These are phyloP conservation scores for Aaosphaeria pasadenensis DNA, from an alignment of 2,329 filamentous ascomycete genomes.

Conservation along the genomic window DNA sequence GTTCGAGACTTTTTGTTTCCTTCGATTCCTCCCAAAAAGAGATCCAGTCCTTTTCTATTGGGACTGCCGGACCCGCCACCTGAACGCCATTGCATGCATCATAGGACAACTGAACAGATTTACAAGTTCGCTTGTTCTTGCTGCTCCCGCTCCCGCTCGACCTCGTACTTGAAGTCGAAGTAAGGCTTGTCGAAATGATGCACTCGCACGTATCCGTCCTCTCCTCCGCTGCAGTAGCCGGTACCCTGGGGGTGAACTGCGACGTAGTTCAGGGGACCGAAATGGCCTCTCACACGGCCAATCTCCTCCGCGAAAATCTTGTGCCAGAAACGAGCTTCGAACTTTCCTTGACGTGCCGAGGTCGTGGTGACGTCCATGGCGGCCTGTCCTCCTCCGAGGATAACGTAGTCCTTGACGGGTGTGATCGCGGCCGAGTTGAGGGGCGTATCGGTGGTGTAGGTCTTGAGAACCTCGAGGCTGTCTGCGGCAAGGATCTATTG, in stretches of 20 bases:
- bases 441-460: slow-evolving; percentile 86
- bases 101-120: slow-evolving; percentile 15
- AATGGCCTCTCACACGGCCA: slow-evolving; percentile 93
- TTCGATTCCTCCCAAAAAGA: no score
- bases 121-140: slow-evolving; percentile 39
- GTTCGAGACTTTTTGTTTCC: no score
- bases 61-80: background rate
- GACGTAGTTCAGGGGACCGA: slow-evolving; percentile 94
- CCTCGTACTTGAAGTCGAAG: slow-evolving; percentile 98
- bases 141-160: slow-evolving; percentile 71
- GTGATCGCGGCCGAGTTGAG: slow-evolving; percentile 95
- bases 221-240: slow-evolving; percentile 90
- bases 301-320: slow-evolving; percentile 99
- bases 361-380: slow-evolving; percentile 99
- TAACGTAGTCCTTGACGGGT: slow-evolving; percentile 94
- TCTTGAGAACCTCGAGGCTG: slow-evolving; percentile 90
- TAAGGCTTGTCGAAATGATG: slow-evolving; percentile 99
- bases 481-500: slow-evolving; percentile 73
- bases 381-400: slow-evolving; percentile 95
- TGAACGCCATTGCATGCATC: slow-evolving; percentile 37
- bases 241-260: slow-evolving; percentile 88
- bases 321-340: slow-evolving; percentile 99
- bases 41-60: no score
- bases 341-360: slow-evolving; percentile 91
- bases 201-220: slow-evolving; percentile 97